Base-by-base conservation (phyloP, 1,139 yeast genomes). In the Diutina sp. region DNA sequence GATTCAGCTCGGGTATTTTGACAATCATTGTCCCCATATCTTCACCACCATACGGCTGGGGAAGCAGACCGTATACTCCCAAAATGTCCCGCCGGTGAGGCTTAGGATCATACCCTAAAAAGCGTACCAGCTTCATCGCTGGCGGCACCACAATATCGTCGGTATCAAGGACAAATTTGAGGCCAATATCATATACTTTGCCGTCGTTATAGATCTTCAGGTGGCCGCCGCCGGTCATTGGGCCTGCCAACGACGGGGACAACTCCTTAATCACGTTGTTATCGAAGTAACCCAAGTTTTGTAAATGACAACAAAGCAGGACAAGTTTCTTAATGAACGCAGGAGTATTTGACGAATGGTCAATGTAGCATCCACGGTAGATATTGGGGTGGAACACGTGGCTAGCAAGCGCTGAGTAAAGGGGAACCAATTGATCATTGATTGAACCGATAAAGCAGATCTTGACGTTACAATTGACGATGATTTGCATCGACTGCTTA, bases 401-500 rank as follows among this genome's bases (percentile, higher is more conserved):
- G 1, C 86, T 77, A 50, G 96, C 90, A 11, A 86, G 77, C 0
- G 97, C 87, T 0, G 97, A 90, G 67, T 91, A 93, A 28, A 93
- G 70, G 1, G 99, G 98, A 1, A 93, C 96, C 61, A 93, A 69
- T 67, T 90, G 98, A 67, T 93, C 99, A 66, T 90, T 90, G 44
- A 90, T 82, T 0, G 96, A 87, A 0, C 97, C 98, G 48, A 90
- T 84, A 64, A 87, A 86, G 25, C 90, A 79, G 12, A 91, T 66
- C 65, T 90, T 90, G 29, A 87, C 90, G 61, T 90, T 88, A 60
- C 83, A 81, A 29, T 79, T 77, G 46, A 90, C 78, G 47, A 89
- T 74, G 4, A 80, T 78, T 58, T 84, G 80, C 52, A 90, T 70
- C 11, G 91, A 79, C 59, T 85, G 85, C 51, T 87, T 72, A 62